Base-by-base conservation (phyloP, 2,329 filamentous ascomycete species). In the Fusarium sp. region DNA sequence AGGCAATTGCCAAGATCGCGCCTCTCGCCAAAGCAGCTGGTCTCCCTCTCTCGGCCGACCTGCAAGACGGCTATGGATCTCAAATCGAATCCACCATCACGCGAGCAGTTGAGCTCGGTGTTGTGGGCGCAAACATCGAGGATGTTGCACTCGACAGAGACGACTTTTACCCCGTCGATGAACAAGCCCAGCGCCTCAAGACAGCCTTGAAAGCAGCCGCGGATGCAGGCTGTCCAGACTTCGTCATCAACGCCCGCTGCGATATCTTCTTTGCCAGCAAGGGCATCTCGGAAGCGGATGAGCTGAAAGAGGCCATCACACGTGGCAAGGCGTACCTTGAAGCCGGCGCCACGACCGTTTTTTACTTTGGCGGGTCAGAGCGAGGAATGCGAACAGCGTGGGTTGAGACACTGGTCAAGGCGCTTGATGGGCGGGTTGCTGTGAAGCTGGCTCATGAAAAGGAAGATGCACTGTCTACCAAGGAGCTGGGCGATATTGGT, bases 51-150 rank as follows among this genome's bases (percentile, higher is more conserved):
- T 83, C 81, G 0, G 82, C 81, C 6, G 86, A 88, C 65, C 69
- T 88, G 3, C 84, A 88, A 70, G 85, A 88, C 64, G 86, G 85
- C 0, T 88, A 87, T 59, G 81, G 80, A 3, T 71, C 77, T 3
- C 66, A 69, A 17, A 76, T 85, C 2, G 77, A 74, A 6, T 76
- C 79, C 5, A 80, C 76, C 0, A 74, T 87, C 3, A 69, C 71
- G 6, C 68, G 67, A 3, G 75, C 81, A 1, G 78, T 88, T n/a
- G 69, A 75, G 4, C 55, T 80, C 0, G 85, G 85, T 1, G 84
- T 77, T 0, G 81, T 82, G 2, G 85, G 86, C 0, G 81, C 80
- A 43, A 88, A 88, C 64, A 76, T 88, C 3, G 85, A 88, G 57
- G 86, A 88, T 52, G 77, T 71, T 43, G 69, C 74, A 19, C 74